Percentiles rank a stretch among this genome's conserved stretches.
These are phyloP conservation scores for Dalbergia cultrata DNA, from an alignment of 306 rosid species.

Conservation along the genomic window DNA sequence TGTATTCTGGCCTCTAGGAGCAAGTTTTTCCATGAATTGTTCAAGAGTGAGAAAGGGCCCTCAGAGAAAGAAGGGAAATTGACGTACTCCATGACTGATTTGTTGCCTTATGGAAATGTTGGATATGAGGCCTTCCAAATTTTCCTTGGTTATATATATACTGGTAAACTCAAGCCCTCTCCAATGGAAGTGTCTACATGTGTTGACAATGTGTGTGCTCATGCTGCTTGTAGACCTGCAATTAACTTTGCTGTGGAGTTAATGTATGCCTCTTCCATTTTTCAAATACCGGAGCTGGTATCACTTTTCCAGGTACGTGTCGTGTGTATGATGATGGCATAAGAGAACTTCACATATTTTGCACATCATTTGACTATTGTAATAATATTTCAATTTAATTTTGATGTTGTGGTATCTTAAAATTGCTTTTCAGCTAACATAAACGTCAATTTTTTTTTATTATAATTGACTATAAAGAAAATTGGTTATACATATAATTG, in stretches of 20 bases:
- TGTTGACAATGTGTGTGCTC: slow-evolving; percentile 76
- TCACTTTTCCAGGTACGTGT: slow-evolving; percentile 79
- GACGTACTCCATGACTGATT: slow-evolving; percentile 69
- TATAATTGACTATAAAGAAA: too few relatives aligned
- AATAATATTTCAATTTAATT: not conserved
- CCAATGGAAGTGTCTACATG: slow-evolving; percentile 88
- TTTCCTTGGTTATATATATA: slow-evolving; percentile 73
- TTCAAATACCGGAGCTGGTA: slow-evolving; percentile 83
- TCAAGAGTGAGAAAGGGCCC: slow-evolving; percentile 61
- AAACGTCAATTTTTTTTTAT: too few relatives aligned
- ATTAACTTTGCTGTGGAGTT: slow-evolving; percentile 87
- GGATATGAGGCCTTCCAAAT: slow-evolving; percentile 84
- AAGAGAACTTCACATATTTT: not conserved
- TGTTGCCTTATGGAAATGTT: slow-evolving; percentile 77
- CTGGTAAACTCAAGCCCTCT: slow-evolving; percentile 82
- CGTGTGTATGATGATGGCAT: slow-evolving; percentile 19
- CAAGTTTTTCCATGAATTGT: slow-evolving; percentile 73
- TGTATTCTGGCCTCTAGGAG: slow-evolving; percentile 88
- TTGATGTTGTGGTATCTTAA: not conserved
- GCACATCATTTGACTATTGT: not conserved
- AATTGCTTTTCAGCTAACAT: too few relatives aligned
- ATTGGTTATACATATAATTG: too few relatives aligned
- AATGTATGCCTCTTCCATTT: slow-evolving; percentile 90
- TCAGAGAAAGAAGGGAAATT: slow-evolving; percentile 65
- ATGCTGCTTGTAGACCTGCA: slow-evolving; percentile 96